These are phyloP conservation scores for Fusarium devonianum DNA, from an alignment of 2,329 filamentous ascomycete species.

Conservation along the genomic window DNA sequence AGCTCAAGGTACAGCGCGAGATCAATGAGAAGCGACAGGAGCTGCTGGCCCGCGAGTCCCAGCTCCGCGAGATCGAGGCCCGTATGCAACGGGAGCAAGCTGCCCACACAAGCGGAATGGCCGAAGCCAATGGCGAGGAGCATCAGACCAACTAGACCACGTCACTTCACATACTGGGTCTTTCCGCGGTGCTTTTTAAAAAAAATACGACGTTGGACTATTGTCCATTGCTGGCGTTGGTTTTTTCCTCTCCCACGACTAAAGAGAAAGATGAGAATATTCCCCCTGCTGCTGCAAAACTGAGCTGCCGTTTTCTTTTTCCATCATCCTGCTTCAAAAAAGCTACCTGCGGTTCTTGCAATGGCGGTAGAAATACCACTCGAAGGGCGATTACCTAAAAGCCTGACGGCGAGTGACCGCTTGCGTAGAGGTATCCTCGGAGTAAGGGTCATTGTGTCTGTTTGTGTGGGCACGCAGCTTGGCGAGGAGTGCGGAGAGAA, in stretches of 20 bases:
- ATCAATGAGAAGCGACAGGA: conserved; percentile 99
- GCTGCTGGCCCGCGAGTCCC: conserved; percentile 93
- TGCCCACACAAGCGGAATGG: conserved; percentile 51
- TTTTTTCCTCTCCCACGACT: conserved; percentile 52
- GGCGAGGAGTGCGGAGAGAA: conserved; percentile 33
- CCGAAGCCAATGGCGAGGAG: conserved; percentile 63
- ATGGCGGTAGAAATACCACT: conserved; percentile 43
- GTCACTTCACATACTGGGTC: conserved; percentile 41
- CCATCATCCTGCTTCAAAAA: conserved; percentile 44
- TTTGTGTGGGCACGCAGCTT: conserved; percentile 35
- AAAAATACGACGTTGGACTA: conserved; percentile 54
- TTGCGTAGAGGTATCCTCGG: conserved; percentile 31
- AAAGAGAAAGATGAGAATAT: conserved; percentile 54
- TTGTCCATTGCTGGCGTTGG: conserved; percentile 59
- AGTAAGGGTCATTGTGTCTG: conserved; percentile 28
- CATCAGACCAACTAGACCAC: conserved; percentile 57
- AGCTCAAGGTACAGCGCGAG: conserved; percentile 99
- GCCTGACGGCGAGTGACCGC: conserved; percentile 24
- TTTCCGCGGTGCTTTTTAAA: conserved; percentile 46
- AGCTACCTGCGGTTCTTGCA: conserved; percentile 41
- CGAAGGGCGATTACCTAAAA: conserved; percentile 18
- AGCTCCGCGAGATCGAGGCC: conserved; percentile 98
- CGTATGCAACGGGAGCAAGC: conserved; percentile 90
- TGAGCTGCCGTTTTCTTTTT: conserved; percentile 48
- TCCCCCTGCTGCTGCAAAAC: conserved; percentile 51